Base-by-base conservation (phyloP, 176 grass and related monocot genomes). In the Carex littledalei region DNA sequence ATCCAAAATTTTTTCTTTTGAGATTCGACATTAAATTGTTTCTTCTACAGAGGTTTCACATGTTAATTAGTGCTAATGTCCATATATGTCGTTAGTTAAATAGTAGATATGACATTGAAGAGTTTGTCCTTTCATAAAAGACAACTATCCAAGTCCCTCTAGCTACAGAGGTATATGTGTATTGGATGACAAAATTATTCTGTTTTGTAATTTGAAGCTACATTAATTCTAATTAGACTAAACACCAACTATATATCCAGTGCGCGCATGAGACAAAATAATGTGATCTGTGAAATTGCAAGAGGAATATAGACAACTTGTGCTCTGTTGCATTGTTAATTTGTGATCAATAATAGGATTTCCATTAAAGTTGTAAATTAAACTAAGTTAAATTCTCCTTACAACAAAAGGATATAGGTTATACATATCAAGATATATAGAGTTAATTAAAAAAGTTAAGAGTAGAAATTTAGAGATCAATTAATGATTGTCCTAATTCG, bases 171-270 rank as follows among this genome's bases (percentile, higher is more conserved):
- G 2, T 56, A 8, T 45, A 45, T 45, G 8, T 32, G 74, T 78
- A 78, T 50, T 78, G 14, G 50, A 55, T 56, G 74, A 56, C 50
- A 78, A 78, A 55, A 55, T 53, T 29, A 78, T 55, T 50, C 73
- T 78, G n/a, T 32, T 78, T 78, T 24, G 7, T 29, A 56, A 55
- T 22, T 55, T 55, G 45, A 31, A 54, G 12, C 74, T 78, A 56
- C 47, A 78, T 78, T 77, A 31, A 22, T 77, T 77, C 16, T 50
- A 31, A 77, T 77, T 77, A 54, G 73, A 77, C 10, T 77, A 77
- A 49, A 17, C 73, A 77, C 73, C 73, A 77, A 72, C 39, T 72
- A n/a, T 26, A 26, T 26, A 26, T 50, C 13, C 13, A 31, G 11
- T 53, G 20, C 72, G 11, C 29, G 20, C 72, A 76, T 76, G 21